Conservation (phyloP, 1,139 yeast genomes). For the Geotrichum europaeum region DNA sequence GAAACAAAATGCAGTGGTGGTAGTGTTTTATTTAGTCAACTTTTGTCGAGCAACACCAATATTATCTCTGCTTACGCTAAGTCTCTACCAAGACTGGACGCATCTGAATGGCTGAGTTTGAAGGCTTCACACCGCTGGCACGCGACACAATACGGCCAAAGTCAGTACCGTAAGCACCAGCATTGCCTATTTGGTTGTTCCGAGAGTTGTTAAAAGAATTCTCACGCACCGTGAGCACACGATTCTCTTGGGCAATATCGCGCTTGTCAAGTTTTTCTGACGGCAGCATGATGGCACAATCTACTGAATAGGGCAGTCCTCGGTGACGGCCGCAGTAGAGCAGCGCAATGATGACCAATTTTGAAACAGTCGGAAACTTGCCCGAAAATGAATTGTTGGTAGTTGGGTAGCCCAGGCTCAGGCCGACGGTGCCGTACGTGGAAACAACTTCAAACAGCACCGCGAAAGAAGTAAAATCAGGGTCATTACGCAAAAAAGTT, state of each 20-base stretch:
- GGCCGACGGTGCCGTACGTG: conserved; percentile 94
- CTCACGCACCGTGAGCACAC: conserved; percentile 2
- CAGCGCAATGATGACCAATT: conserved; percentile 78
- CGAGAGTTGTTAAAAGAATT: neutral
- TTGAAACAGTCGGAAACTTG: conserved; percentile 65
- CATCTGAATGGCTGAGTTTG: neutral
- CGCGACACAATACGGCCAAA: neutral
- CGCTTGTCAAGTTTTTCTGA: conserved; percentile 38
- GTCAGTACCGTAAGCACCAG: neutral
- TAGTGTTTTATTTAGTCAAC: too few relatives aligned
- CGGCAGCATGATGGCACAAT: conserved; percentile 88
- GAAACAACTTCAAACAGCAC: conserved; percentile 82
- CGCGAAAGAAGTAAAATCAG: conserved; percentile 57
- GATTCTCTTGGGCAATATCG: conserved; percentile 11
- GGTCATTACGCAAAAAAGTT: conserved; percentile 41
- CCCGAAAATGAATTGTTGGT: conserved; percentile 65
- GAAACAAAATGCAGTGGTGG: too few relatives aligned
- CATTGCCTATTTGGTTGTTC: neutral
- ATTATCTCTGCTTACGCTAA: neutral
- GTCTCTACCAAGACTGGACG: neutral
- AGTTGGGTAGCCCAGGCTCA: conserved; percentile 74
- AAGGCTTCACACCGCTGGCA: neutral
- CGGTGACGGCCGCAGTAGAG: conserved; percentile 94
- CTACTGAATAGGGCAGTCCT: conserved; percentile 89
- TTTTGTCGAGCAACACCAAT: neutral